Conservation (phyloP, 306 rosid genomes). For the Pueraria montana region DNA sequence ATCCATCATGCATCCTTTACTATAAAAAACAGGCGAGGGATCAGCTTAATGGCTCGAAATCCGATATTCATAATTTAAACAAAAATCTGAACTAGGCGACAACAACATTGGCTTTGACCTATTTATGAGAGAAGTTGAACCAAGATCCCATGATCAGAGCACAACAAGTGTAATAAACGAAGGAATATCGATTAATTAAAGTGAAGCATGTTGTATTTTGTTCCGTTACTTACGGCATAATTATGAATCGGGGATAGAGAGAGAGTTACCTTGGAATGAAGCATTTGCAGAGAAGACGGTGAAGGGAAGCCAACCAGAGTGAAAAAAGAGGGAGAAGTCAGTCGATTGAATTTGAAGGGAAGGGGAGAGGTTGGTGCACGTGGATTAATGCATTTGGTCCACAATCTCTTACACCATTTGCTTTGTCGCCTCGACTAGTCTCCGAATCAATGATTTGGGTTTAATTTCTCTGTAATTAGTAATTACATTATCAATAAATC, state of each 20-base stretch:
- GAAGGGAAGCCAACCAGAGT: neutral
- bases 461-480: no score
- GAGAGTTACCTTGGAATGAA: constrained; percentile 7
- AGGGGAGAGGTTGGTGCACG: neutral
- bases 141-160: neutral
- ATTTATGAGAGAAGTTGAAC: neutral
- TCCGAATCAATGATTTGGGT: no score
- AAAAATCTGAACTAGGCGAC: neutral
- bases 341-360: neutral
- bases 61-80: neutral
- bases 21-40: neutral
- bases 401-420: no score
- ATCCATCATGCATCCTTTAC: neutral
- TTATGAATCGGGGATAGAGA: neutral
- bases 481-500: no score
- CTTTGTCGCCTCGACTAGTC: no score
- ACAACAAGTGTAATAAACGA: neutral
- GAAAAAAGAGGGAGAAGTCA: neutral
- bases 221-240: neutral
- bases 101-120: neutral
- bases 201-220: neutral
- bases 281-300: neutral
- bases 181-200: neutral
- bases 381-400: no score
- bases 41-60: neutral